These are phyloP conservation scores for Rhytidiadelphus loreus DNA, from an alignment of 225 moss, liverwort and hornwort species.

Conservation along the genomic window DNA sequence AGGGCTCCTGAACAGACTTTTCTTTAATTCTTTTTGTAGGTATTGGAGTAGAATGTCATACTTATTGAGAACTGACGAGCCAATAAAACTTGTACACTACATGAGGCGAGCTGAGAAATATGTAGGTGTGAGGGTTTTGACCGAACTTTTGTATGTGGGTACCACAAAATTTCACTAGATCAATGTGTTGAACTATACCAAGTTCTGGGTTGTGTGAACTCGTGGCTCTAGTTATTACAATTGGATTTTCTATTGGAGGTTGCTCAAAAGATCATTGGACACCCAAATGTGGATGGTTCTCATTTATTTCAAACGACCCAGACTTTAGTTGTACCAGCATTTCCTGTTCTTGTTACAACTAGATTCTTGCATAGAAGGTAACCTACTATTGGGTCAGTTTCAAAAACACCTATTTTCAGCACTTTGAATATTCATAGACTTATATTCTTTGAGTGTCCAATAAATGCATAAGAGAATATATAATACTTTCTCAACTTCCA, in stretches of 20 bases:
- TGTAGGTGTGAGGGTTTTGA: slow-evolving; percentile 29
- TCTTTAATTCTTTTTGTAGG: slow-evolving; percentile 32
- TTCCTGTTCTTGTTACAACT: neutral
- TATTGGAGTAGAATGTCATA: slow-evolving; percentile 9
- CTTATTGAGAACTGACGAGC: slow-evolving; percentile 30
- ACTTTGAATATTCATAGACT: neutral
- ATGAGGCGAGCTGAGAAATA: slow-evolving; percentile 27
- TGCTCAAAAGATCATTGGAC: neutral
- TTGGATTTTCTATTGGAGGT: neutral
- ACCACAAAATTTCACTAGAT: slow-evolving; percentile 21
- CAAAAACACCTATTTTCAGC: neutral
- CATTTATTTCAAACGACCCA: neutral
- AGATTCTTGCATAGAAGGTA: neutral
- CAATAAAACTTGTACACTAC: slow-evolving; percentile 61
- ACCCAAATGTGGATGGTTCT: neutral
- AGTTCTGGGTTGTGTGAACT: slow-evolving; percentile 15
- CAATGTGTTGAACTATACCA: slow-evolving; percentile 14
- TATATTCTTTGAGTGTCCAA: accelerated
- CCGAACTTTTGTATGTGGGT: slow-evolving; percentile 18
- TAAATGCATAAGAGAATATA: no score
- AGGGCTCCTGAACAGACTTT: slow-evolving; percentile 5
- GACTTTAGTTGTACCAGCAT: no score
- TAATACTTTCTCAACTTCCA: neutral
- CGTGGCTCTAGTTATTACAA: neutral
- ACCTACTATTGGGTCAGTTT: neutral